Evolutionary conservation across 1,139 yeast genomes (phyloP), one percentile per base, ranked within the genome.

Genomic region (Protomyces macrosporus): DNA sequence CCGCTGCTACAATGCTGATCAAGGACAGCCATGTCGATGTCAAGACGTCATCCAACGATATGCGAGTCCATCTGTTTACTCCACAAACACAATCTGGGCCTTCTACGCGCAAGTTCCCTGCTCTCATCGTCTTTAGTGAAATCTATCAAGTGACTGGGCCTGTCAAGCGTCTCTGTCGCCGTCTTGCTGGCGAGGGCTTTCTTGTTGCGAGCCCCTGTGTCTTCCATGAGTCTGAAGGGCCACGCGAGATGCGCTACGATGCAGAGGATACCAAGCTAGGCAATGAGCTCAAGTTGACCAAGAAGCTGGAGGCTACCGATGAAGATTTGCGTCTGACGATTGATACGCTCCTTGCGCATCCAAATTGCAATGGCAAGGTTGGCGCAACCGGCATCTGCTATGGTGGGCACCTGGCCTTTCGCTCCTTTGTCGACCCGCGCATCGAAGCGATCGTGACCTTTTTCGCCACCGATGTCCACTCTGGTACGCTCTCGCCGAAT

Each of bases 331-430:
- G 75, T 57, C 75, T 87, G 67, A 79, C 89, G 34, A 79, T 87
- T 70, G 90, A 86, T 70, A 84, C 86, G 70, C 78, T 88, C 67
- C 73, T 74, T 61, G 72, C 80, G 2, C 77, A 87, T 67, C 77
- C 81, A 1, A 86, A 89, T 3, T 87, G 88, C 72, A 85, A 82
- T 68, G 93, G 93, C 53, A 82, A 80, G 67, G 81, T 87, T 68
- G 95, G 95, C 36, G 86, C 91, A 60, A 86, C 93, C 1, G 95
- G 95, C 33, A 88, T 88, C 91, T 88, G 95, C 72, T 81, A 88
- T 32, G 95, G 95, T 30, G 95, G 95, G 1, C 95, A 88, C 72
- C 77, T 87, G 71, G 93, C 95, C 0, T 86, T 82, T 74, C 79
- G 95, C 69, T 84, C 89, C 1, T 82, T 87, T 6, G 78, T 87